Evolutionary conservation across 768 basidiomycete species (phyloP), one percentile per base, ranked within the genome.

Genomic region (Aureoboletus auriporus): DNA sequence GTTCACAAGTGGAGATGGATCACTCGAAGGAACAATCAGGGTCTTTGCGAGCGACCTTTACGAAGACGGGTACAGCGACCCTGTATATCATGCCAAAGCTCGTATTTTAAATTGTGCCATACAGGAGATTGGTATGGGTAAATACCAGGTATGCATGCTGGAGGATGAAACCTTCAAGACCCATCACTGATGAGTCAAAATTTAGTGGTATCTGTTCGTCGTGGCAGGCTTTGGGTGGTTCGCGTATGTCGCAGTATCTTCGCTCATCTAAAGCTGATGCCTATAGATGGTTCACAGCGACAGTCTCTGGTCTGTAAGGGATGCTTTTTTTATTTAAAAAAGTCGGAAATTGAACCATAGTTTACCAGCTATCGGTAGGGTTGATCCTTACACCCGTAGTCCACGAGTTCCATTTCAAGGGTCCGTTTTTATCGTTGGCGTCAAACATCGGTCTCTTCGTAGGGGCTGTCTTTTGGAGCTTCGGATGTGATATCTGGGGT

Each of bases 61-160:
- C 46, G 60, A 63, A 27, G 71, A 67, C 7, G 70, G 54, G 9
- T 66, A 70, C 39, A 50, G 63, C 16, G 77, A 79, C 48, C 76
- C 72, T 0, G 66, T 76, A 8, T 80, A 79, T 50, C 69, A 67
- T 39, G 75, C 72, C 0, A 80, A 79, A 55, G 78, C 78, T 1
- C 64, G 65, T 23, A 58, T 78, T 29, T 49, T 80, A 47, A 77
- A 75, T 40, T 64, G 65, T 35, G 70, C 75, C 5, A 68, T 80
- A 38, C 75, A 77, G 56, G 74, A 76, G 30, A 76, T 80, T 16
- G 78, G 78, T 2, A 80, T 80, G 76, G 79, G 78, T 6, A 73
- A 63, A 52, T 80, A 80, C 50, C 79, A 79, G 71, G 76, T 73
- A 41, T 14, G 34, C 20, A 23, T 23, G 33, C 8, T 14, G 14